phyloP scores from a whole-genome alignment of 2,329 filamentous ascomycete genomes.

The Ophiostoma sp. region DNA sequence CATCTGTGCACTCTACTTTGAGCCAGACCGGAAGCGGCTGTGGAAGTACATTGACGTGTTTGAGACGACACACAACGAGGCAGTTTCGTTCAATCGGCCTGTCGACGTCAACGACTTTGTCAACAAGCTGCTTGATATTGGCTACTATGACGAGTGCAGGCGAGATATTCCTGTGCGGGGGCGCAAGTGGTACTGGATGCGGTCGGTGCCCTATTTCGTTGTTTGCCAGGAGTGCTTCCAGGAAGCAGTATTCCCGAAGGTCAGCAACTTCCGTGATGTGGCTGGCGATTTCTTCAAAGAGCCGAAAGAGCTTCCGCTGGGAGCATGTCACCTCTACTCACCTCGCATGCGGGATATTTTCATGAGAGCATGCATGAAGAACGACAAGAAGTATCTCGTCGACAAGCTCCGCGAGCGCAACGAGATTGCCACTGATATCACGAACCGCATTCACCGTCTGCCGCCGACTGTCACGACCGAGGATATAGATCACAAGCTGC shows the following conservation, averaged over 20 bases:
- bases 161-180: constrained; percentile 58
- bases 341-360: constrained; percentile 72
- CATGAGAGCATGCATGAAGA: constrained; percentile 56
- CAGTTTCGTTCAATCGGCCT: constrained; percentile 40
- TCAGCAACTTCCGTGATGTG: constrained; percentile 45
- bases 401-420: constrained; percentile 53
- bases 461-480: constrained; percentile 34
- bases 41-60: constrained; percentile 56
- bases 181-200: constrained; percentile 71
- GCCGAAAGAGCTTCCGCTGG: constrained; percentile 48
- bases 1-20: constrained; percentile 64
- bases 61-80: constrained; percentile 52
- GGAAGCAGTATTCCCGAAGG: constrained; percentile 67
- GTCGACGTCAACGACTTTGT: constrained; percentile 59
- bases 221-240: constrained; percentile 86
- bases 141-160: constrained; percentile 57
- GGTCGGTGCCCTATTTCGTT: constrained; percentile 68
- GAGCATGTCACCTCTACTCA: constrained; percentile 74
- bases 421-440: constrained; percentile 55
- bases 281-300: constrained; percentile 61
- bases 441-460: constrained; percentile 43
- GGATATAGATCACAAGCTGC: constrained; percentile 41
- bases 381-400: constrained; percentile 62
- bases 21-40: constrained; percentile 49
- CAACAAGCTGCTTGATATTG: constrained; percentile 56